Conservation (phyloP, 805 yeast species). For the Starmerella scarabaei region DNA sequence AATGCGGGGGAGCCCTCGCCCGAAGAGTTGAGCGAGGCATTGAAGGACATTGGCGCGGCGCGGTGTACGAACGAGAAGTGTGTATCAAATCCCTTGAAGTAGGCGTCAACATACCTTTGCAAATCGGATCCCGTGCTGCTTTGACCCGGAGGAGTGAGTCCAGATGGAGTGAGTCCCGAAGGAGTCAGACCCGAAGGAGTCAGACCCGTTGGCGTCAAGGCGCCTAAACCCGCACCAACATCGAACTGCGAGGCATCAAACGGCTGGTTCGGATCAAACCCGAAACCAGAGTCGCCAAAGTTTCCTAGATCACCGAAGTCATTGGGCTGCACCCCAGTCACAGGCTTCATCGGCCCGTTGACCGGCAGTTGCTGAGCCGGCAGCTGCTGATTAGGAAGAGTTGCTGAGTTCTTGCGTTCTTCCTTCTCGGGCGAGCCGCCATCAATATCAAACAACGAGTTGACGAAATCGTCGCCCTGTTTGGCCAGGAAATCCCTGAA, state of each 20-base stretch:
- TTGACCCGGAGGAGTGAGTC: no score
- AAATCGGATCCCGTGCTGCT: constrained; percentile 34
- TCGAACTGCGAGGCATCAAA: no score
- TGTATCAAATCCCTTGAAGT: constrained; percentile 62
- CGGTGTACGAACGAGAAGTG: constrained; percentile 82
- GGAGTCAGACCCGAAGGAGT: background rate
- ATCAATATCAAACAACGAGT: constrained; percentile 17
- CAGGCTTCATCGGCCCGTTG: background rate
- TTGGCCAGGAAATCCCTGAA: constrained; percentile 14
- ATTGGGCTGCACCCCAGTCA: background rate
- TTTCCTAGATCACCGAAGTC: background rate
- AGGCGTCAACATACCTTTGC: constrained; percentile 62
- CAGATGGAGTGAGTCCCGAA: background rate
- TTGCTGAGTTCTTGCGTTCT: background rate
- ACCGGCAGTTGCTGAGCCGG: background rate
- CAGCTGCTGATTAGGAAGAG: no score
- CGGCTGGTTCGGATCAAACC: no score
- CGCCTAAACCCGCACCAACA: background rate
- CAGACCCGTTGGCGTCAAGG: background rate
- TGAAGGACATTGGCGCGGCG: constrained; percentile 39
- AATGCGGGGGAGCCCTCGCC: constrained; percentile 11
- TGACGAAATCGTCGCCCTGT: constrained; percentile 21
- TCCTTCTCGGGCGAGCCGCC: background rate
- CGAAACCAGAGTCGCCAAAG: background rate
- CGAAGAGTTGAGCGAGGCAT: constrained; percentile 25